Percentiles rank a stretch among this genome's conserved stretches.
Conservation (phyloP, 352 stramenopile species). For the Peronospora destructor region DNA sequence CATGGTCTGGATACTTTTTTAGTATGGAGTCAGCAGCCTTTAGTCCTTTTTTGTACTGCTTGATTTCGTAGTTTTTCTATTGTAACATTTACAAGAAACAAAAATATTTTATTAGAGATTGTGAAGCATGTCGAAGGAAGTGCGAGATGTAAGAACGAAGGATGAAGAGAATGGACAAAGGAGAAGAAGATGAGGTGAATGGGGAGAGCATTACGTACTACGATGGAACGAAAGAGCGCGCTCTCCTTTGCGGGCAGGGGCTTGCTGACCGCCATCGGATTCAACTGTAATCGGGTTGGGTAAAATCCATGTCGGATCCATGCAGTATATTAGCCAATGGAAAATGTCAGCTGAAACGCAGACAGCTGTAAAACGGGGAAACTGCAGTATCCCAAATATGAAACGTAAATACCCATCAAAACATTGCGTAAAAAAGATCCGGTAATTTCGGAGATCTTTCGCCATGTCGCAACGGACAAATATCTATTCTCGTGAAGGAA, state of each 20-base stretch:
- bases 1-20: conserved; percentile 96
- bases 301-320: conserved; percentile 13
- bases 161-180: background rate
- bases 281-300: conserved; percentile 16
- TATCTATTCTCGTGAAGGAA: no score
- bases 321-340: conserved; percentile 1
- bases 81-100: conserved; percentile 1
- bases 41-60: conserved; percentile 98
- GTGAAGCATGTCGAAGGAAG: background rate
- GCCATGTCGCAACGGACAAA: no score
- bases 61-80: conserved; percentile 96
- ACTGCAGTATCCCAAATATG: no score
- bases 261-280: conserved; percentile 47
- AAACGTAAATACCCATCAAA: no score
- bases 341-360: background rate
- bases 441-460: no score
- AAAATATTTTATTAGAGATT: conserved; percentile 1
- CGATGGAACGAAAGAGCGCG: conserved; percentile 93
- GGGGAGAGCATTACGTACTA: conserved; percentile 45
- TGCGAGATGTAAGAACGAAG: background rate
- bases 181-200: background rate
- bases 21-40: conserved; percentile 93
- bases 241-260: conserved; percentile 90
- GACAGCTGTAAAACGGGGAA: no score
- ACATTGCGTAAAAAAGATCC: no score